Evolutionary conservation across 495 filamentous ascomycete species (phyloP).

Genomic region (Peziza echinospora): DNA sequence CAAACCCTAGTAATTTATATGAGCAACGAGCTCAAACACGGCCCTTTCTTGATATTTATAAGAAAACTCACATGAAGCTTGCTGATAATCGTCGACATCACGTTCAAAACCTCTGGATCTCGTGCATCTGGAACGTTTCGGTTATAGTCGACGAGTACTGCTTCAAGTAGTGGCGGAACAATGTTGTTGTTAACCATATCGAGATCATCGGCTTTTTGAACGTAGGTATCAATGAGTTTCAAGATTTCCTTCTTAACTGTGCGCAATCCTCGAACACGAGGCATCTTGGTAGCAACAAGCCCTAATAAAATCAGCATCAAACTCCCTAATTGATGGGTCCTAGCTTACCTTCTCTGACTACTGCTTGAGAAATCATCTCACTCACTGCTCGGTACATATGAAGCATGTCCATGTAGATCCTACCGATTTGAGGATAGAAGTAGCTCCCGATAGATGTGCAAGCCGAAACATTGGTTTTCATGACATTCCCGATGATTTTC

Average conservation of each 20-base stretch:
- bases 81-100: conserved; percentile 91
- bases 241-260: conserved; percentile 99
- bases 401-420: conserved; percentile 96
- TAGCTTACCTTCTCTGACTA: conserved; percentile 63
- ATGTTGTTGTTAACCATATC: conserved; percentile 83
- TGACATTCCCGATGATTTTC: conserved; percentile 96
- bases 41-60: conserved; percentile 18
- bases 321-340: too few species aligned
- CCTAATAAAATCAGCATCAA: conserved; percentile 33
- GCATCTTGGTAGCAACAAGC: conserved; percentile 89
- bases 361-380: conserved; percentile 77
- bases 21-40: too few species aligned
- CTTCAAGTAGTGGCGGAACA: conserved; percentile 89
- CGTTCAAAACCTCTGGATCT: conserved; percentile 88
- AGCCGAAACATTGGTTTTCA: conserved; percentile 98
- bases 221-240: conserved; percentile 92
- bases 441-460: conserved; percentile 89
- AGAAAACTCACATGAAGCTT: conserved; percentile 71
- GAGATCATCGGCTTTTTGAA: conserved; percentile 89
- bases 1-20: conserved; percentile 36
- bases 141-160: conserved; percentile 87
- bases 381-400: conserved; percentile 97
- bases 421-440: conserved; percentile 97
- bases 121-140: conserved; percentile 89
- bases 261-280: conserved; percentile 76